These are phyloP conservation scores for Immersiella caudata DNA, from an alignment of 495 filamentous ascomycete species.

Conservation along the genomic window DNA sequence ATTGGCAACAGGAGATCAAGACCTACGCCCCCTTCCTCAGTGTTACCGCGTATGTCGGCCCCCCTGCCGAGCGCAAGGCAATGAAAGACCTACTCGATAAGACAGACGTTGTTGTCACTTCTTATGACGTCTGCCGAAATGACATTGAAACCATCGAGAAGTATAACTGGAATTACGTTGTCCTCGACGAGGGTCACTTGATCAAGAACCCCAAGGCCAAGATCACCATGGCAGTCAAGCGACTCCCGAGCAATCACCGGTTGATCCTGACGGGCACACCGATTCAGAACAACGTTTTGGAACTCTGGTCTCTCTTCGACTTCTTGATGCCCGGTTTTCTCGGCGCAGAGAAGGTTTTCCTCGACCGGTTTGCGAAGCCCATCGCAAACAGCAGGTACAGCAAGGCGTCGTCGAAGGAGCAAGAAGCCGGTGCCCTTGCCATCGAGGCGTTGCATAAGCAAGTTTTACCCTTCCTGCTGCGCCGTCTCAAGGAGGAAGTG, in stretches of 20 bases:
- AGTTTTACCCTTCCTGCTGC: constrained; percentile 93
- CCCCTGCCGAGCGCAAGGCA: constrained; percentile 73
- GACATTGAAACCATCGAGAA: constrained; percentile 82
- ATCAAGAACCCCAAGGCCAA: constrained; percentile 99
- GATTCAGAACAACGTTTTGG: constrained; percentile 96
- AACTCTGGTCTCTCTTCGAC: constrained; percentile 96
- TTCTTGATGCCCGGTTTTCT: constrained; percentile 99
- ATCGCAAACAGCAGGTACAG: constrained; percentile 92
- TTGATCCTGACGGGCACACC: constrained; percentile 95
- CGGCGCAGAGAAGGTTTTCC: constrained; percentile 97
- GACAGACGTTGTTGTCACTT: constrained; percentile 93
- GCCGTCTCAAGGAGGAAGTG: constrained; percentile 96
- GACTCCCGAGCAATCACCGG: constrained; percentile 84
- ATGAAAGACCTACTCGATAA: constrained; percentile 66
- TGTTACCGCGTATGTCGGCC: constrained; percentile 86
- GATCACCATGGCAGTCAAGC: constrained; percentile 87
- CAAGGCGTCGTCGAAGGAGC: constrained; percentile 97
- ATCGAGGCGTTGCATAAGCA: constrained; percentile 98
- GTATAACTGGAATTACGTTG: constrained; percentile 94
- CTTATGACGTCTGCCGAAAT: constrained; percentile 95
- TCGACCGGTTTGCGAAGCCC: constrained; percentile 95
- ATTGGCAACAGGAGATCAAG: constrained; percentile 97
- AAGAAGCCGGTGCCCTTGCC: constrained; percentile 92
- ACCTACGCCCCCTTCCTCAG: constrained; percentile 92
- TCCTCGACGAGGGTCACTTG: constrained; percentile 94